Conservation (phyloP, 768 basidiomycete genomes). For the Baorangia bicolor region DNA sequence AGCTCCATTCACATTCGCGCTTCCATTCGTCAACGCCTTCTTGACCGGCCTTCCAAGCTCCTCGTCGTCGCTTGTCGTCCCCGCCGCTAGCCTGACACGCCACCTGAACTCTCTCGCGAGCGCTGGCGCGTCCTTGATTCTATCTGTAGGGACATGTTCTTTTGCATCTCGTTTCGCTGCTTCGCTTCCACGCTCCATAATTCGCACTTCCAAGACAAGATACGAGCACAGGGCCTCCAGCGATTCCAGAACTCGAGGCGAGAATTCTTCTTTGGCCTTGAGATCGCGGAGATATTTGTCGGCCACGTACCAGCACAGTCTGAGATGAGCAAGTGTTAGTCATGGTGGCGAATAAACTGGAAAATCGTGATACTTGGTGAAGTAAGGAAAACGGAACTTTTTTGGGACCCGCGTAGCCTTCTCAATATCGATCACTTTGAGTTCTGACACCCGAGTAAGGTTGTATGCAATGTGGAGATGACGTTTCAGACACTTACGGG, state of each 20-base stretch:
- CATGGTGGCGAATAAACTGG: constrained; percentile 9
- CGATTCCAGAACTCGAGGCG: constrained; percentile 65
- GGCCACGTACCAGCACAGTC: constrained; percentile 89
- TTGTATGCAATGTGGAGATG: not conserved
- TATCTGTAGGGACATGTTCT: constrained; percentile 79
- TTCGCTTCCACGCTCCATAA: constrained; percentile 70
- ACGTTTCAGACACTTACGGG: constrained; percentile 54
- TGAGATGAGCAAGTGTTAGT: constrained; percentile 29
- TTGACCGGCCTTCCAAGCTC: constrained; percentile 30
- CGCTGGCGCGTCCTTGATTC: constrained; percentile 78
- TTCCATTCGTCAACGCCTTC: constrained; percentile 27
- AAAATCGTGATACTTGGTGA: constrained; percentile 55
- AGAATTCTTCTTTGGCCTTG: constrained; percentile 51
- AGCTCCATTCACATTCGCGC: constrained; percentile 23
- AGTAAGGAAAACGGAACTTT: constrained; percentile 85
- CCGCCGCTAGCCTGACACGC: constrained; percentile 65
- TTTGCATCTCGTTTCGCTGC: constrained; percentile 71
- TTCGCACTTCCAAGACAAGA: constrained; percentile 72
- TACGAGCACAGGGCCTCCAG: constrained; percentile 72
- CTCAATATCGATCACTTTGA: constrained; percentile 88
- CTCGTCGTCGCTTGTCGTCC: constrained; percentile 70
- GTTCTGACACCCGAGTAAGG: constrained; percentile 50
- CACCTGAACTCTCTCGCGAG: constrained; percentile 84
- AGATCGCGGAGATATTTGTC: constrained; percentile 78
- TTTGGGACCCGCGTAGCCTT: constrained; percentile 90